A percentile compares a stretch with the other conserved stretches of the same genome.
Conservation (phyloP, 2,329 filamentous ascomycete genomes). For the Neonectria hederae region DNA sequence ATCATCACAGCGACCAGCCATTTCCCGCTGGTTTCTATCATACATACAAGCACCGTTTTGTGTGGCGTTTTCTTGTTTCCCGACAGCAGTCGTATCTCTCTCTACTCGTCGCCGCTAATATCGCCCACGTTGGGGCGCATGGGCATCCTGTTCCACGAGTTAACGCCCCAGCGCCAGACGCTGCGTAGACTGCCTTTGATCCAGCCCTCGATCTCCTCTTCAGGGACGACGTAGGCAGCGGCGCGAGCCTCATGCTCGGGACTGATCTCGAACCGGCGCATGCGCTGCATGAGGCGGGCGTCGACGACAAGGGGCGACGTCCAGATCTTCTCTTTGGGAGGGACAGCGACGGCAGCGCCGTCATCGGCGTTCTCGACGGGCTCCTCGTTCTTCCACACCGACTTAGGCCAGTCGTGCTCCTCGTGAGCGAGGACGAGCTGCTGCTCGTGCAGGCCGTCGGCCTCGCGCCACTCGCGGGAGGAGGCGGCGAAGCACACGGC, state of each 20-base stretch:
- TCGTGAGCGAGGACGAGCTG: conserved; percentile 72
- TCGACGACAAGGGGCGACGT: conserved; percentile 79
- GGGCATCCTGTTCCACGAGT: conserved; percentile 52
- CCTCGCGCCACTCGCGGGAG: conserved; percentile 60
- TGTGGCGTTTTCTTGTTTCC: not conserved
- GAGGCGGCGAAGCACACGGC: conserved; percentile 77
- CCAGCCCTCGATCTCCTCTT: conserved; percentile 76
- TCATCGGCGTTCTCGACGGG: conserved; percentile 52
- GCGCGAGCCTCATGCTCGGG: conserved; percentile 76
- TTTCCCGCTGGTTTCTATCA: conserved; percentile 31
- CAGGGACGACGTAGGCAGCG: conserved; percentile 67
- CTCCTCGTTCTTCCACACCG: conserved; percentile 68
- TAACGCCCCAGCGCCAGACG: conserved; percentile 61
- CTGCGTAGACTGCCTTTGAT: conserved; percentile 68
- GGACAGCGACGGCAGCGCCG: conserved; percentile 48
- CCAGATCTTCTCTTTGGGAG: conserved; percentile 77
- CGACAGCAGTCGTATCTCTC: not conserved
- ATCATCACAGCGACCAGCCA: conserved; percentile 18
- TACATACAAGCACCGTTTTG: conserved; percentile 29
- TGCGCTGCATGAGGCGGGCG: conserved; percentile 76
- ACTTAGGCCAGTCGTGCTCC: conserved; percentile 86
- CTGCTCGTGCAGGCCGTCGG: conserved; percentile 51
- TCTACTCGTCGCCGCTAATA: conserved; percentile 49
- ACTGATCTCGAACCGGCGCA: conserved; percentile 79
- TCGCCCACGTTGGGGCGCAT: conserved; percentile 54